Conservation (phyloP, 2,329 filamentous ascomycete genomes). For the Sporothrix mexicana region DNA sequence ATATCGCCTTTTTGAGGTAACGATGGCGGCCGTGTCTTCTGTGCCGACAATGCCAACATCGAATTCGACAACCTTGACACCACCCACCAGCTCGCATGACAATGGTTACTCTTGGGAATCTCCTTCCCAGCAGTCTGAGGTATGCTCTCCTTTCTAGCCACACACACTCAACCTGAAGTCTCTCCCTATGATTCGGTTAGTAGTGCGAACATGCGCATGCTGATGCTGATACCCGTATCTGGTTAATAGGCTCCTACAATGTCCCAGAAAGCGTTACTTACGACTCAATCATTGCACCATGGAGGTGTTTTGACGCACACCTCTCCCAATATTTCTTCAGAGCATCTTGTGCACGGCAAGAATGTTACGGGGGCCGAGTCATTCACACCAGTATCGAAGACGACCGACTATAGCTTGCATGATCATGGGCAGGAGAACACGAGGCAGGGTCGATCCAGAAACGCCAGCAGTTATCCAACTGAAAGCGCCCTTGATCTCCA, state of each 20-base stretch:
- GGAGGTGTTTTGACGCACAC: conserved; percentile 12
- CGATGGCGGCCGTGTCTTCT: conserved; percentile 61
- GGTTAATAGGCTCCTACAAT: conserved; percentile 35
- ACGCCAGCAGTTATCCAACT: conserved; percentile 47
- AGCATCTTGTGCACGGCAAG: background rate
- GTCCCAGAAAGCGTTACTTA: conserved; percentile 27
- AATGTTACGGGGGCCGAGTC: background rate
- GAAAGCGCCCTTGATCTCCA: conserved; percentile 56
- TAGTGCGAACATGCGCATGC: too few species aligned
- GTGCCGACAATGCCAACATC: conserved; percentile 49
- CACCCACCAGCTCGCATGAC: conserved; percentile 57
- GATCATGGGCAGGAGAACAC: conserved; percentile 39
- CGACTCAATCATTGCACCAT: conserved; percentile 8
- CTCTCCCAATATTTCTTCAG: conserved; percentile 1
- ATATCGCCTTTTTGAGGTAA: conserved; percentile 35
- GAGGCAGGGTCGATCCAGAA: conserved; percentile 51
- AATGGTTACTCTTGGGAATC: conserved; percentile 47
- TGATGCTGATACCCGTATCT: background rate
- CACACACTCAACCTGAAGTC: background rate
- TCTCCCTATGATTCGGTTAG: background rate
- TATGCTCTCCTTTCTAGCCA: conserved; percentile 26
- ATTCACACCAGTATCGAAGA: conserved; percentile 18
- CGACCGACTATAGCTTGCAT: conserved; percentile 36
- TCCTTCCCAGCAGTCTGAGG: conserved; percentile 34
- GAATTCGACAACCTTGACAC: conserved; percentile 51